Evolutionary conservation across 2,329 filamentous ascomycete species (phyloP).

Genomic region (Cercospora berteroae): DNA sequence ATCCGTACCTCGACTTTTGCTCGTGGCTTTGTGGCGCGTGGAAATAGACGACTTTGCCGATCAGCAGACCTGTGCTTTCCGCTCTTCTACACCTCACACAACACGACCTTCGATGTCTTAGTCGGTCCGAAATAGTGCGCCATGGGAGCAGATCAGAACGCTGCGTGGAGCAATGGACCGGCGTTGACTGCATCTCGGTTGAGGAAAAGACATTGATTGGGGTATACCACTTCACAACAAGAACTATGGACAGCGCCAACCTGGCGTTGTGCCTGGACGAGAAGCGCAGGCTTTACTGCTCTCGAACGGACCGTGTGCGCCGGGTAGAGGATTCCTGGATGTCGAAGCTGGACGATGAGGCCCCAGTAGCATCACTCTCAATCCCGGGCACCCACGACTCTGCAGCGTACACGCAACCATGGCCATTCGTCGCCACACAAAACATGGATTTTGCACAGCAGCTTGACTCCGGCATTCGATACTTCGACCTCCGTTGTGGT

Average conservation of each 20-base stretch:
- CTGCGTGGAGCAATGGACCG: background rate
- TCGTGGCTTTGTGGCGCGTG: background rate
- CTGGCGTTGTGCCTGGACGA: background rate
- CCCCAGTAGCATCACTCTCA: slow-evolving; percentile 33
- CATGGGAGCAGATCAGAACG: background rate
- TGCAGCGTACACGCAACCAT: slow-evolving; percentile 37
- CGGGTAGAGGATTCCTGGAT: slow-evolving; percentile 17
- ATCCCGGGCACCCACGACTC: slow-evolving; percentile 41
- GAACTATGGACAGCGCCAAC: background rate
- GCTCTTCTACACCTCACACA: background rate
- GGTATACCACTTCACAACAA: background rate
- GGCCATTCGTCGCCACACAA: slow-evolving; percentile 39
- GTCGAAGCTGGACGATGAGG: slow-evolving; percentile 26
- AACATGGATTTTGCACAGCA: slow-evolving; percentile 33
- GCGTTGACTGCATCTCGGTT: background rate
- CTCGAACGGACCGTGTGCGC: background rate
- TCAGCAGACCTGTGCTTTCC: background rate
- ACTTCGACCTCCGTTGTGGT: slow-evolving; percentile 40
- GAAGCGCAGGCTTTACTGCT: background rate
- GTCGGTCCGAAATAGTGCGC: background rate
- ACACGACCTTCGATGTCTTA: background rate
- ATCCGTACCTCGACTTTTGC: background rate
- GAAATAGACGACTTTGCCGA: background rate
- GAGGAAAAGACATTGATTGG: background rate
- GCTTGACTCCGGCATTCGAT: slow-evolving; percentile 38